Percentiles rank a stretch among this genome's conserved stretches.
phyloP scores from a whole-genome alignment of 116 monocot species.

The Zostera marina region DNA sequence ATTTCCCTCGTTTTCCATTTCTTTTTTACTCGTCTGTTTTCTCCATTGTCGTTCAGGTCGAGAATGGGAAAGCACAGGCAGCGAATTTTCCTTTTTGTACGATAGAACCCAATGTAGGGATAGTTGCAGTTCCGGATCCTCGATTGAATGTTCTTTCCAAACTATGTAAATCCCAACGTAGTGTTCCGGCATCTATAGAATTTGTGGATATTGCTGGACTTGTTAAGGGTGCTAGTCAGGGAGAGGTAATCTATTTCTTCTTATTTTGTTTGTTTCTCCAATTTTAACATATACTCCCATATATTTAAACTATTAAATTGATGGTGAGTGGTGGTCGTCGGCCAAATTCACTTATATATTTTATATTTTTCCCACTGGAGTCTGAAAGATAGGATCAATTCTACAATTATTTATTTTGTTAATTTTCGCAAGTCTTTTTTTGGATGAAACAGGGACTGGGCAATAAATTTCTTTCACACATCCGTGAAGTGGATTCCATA shows the following conservation, averaged over 20 bases:
- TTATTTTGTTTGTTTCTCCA: not conserved
- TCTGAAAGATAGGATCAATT: not conserved
- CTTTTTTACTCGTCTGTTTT: too few species aligned
- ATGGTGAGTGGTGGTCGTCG: too few species aligned
- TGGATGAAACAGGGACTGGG: slow-evolving; percentile 59
- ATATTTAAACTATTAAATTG: not conserved
- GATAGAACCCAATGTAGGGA: slow-evolving; percentile 96
- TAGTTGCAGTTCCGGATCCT: slow-evolving; percentile 89
- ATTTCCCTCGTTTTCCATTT: not conserved
- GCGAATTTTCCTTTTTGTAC: slow-evolving; percentile 99
- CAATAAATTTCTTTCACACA: slow-evolving; percentile 98
- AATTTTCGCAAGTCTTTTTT: not conserved
- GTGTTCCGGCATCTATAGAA: slow-evolving; percentile 77
- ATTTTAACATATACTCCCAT: too few species aligned
- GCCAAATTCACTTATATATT: not conserved
- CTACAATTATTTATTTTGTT: not conserved
- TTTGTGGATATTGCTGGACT: slow-evolving; percentile 98
- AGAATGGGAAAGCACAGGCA: slow-evolving; percentile 98
- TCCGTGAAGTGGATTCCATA: slow-evolving; percentile 98
- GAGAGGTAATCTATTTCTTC: slow-evolving; percentile 47
- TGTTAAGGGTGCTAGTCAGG: slow-evolving; percentile 97
- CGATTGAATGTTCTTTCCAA: slow-evolving; percentile 60
- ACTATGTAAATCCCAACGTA: slow-evolving; percentile 60
- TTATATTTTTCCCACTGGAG: too few species aligned
- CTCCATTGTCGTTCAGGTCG: slow-evolving; percentile 37